A percentile compares a stretch with the other conserved stretches of the same genome.
Conservation (phyloP, 1,284 basidiomycete genomes). For the Ustilago sp. region DNA sequence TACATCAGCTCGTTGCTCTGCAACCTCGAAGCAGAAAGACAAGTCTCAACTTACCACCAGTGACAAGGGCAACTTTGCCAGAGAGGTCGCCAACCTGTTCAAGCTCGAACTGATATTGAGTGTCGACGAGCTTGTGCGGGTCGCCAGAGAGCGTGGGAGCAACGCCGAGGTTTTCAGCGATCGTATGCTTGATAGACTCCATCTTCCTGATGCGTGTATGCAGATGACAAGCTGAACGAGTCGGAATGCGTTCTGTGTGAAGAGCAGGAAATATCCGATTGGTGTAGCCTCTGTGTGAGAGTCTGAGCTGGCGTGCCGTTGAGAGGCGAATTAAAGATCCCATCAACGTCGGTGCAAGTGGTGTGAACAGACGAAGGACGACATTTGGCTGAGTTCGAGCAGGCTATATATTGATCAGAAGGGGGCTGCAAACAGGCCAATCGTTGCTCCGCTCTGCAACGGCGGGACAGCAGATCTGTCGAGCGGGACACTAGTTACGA, state of each 20-base stretch:
- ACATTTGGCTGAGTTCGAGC: background rate
- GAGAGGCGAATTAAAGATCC: background rate
- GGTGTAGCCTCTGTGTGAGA: background rate
- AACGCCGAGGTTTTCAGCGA: slow-evolving; percentile 32
- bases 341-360: background rate
- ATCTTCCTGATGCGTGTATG: slow-evolving; percentile 1
- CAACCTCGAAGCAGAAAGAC: background rate
- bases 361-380: background rate
- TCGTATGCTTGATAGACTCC: slow-evolving; percentile 27
- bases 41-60: slow-evolving; percentile 13
- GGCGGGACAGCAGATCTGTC: background rate
- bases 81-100: slow-evolving; percentile 30
- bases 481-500: background rate
- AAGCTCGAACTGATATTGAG: slow-evolving; percentile 23
- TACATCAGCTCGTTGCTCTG: background rate
- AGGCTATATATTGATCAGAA: background rate
- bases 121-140: slow-evolving; percentile 28
- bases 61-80: slow-evolving; percentile 26
- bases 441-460: background rate
- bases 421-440: background rate
- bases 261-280: background rate
- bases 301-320: background rate
- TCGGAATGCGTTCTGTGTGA: background rate
- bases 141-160: slow-evolving; percentile 30
- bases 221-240: background rate